These are phyloP conservation scores for Penicillium turbatum DNA, from an alignment of 495 filamentous ascomycete genomes.

Conservation along the genomic window DNA sequence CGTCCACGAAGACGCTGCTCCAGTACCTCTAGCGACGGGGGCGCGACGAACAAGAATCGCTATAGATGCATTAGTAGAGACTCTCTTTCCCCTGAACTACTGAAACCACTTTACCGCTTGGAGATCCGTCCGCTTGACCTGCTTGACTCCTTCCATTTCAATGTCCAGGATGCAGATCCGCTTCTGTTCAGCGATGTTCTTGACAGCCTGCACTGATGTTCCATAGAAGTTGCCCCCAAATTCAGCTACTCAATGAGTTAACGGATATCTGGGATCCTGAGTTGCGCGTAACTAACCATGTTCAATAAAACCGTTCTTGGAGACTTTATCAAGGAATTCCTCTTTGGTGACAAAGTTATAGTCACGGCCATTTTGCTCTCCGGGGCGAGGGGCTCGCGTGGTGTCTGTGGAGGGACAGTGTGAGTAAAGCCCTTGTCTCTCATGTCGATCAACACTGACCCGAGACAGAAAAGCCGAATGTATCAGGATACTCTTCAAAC, in stretches of 20 bases:
- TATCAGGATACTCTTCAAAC: constrained; percentile 61
- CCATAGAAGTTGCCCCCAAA: constrained; percentile 90
- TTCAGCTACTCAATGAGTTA: constrained; percentile 36
- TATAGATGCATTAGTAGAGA: neutral
- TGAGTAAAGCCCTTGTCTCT: neutral
- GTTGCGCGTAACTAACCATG: constrained; percentile 39
- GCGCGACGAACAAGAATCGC: constrained; percentile 80
- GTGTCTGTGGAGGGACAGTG: constrained; percentile 49
- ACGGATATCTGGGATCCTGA: too few relatives aligned
- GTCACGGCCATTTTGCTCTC: constrained; percentile 70
- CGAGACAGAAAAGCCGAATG: constrained; percentile 78
- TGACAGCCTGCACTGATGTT: constrained; percentile 71
- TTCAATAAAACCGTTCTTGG: constrained; percentile 76
- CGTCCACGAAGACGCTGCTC: constrained; percentile 75
- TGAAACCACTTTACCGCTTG: constrained; percentile 42
- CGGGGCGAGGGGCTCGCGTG: constrained; percentile 69
- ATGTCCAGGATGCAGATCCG: constrained; percentile 61
- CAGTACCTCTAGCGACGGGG: constrained; percentile 69
- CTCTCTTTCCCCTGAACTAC: neutral
- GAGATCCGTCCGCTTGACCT: constrained; percentile 74
- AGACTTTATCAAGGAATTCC: constrained; percentile 64
- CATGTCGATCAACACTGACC: constrained; percentile 26
- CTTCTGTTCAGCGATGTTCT: constrained; percentile 60
- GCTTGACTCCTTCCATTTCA: constrained; percentile 98
- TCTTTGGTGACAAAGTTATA: constrained; percentile 77